Evolutionary conservation across 805 yeast genomes (phyloP).

Genomic region (Soucietia sequanensis): DNA sequence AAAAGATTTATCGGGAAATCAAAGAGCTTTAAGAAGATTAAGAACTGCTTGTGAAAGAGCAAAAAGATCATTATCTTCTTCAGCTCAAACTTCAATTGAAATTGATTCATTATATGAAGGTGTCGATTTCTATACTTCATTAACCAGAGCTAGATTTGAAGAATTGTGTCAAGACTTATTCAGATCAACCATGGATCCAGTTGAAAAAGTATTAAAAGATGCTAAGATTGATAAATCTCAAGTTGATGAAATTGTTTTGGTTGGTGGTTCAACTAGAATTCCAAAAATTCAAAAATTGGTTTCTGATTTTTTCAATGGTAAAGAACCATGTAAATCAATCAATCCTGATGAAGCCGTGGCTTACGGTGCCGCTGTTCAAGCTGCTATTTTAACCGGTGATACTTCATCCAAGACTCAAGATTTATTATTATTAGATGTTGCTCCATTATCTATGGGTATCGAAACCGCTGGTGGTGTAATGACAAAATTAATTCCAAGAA

Average conservation of each 20-base stretch:
- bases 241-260: slow-evolving; percentile 91
- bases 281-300: slow-evolving; percentile 96
- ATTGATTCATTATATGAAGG: slow-evolving; percentile 95
- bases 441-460: slow-evolving; percentile 92
- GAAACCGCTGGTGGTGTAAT: slow-evolving; percentile 97
- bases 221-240: slow-evolving; percentile 84
- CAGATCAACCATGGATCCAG: slow-evolving; percentile 94
- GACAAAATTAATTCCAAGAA: slow-evolving; percentile 93
- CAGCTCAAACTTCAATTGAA: slow-evolving; percentile 94
- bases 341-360: slow-evolving; percentile 99
- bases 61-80: slow-evolving; percentile 92
- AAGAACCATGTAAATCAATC: slow-evolving; percentile 95
- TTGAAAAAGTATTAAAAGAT: slow-evolving; percentile 92
- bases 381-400: slow-evolving; percentile 95
- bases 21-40: slow-evolving; percentile 86
- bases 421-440: slow-evolving; percentile 78
- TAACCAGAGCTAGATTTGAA: slow-evolving; percentile 97
- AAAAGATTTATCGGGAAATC: slow-evolving; percentile 77
- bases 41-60: slow-evolving; percentile 99
- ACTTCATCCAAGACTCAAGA: slow-evolving; percentile 45
- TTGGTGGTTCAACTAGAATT: slow-evolving; percentile 99
- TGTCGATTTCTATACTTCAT: slow-evolving; percentile 90
- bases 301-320: slow-evolving; percentile 87
- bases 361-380: slow-evolving; percentile 99
- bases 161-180: slow-evolving; percentile 91